Evolutionary conservation across 1,284 basidiomycete genomes (phyloP).

Genomic region (Bjerkandera adusta): DNA sequence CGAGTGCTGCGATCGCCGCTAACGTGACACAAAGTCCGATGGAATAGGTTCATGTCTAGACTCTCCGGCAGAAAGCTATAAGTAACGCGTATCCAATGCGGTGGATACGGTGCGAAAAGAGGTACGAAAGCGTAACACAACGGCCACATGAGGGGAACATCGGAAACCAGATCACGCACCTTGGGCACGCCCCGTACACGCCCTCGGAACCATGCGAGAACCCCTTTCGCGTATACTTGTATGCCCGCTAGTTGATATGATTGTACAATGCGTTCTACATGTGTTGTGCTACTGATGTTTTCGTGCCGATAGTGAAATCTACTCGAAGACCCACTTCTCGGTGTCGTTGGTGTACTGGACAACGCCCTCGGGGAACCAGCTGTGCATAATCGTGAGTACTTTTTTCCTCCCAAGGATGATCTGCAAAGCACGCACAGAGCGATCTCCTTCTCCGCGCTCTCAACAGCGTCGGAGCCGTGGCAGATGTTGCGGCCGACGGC

Average conservation of each 20-base stretch:
- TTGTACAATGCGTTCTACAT: constrained; percentile 13
- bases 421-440: constrained; percentile 58
- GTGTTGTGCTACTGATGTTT: constrained; percentile 18
- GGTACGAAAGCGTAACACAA: too few species aligned
- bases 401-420: not conserved
- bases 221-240: constrained; percentile 7
- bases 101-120: too few species aligned
- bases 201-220: too few species aligned
- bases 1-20: too few species aligned
- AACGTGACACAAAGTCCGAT: too few species aligned
- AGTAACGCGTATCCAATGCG: too few species aligned
- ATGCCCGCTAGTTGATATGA: constrained; percentile 14
- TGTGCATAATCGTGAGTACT: constrained; percentile 29
- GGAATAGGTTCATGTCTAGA: too few species aligned
- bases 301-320: too few species aligned
- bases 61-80: too few species aligned
- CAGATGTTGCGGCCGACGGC: constrained; percentile 93
- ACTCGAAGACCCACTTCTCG: constrained; percentile 85
- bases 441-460: constrained; percentile 91
- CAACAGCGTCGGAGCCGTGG: constrained; percentile 93
- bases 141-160: too few species aligned
- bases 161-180: constrained; percentile 16
- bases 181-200: too few species aligned
- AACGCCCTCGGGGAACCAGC: constrained; percentile 86
- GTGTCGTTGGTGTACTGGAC: constrained; percentile 72